These are phyloP conservation scores for Sesbania bispinosa DNA, from an alignment of 306 rosid species.

Conservation along the genomic window DNA sequence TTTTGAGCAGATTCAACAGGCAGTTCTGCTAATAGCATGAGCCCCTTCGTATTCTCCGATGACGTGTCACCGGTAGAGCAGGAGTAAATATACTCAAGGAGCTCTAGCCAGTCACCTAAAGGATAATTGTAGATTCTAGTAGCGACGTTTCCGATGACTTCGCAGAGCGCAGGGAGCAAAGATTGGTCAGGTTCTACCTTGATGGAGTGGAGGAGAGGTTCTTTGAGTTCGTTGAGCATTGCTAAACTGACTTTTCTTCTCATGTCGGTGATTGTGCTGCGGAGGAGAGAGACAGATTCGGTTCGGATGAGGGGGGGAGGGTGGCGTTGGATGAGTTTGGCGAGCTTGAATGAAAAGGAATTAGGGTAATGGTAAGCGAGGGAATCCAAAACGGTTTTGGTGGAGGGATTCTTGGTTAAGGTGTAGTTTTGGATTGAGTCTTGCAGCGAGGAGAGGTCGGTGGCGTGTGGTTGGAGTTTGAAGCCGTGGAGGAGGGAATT, in stretches of 20 bases:
- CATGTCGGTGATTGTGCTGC: background rate
- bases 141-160: background rate
- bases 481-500: background rate
- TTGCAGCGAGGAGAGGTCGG: background rate
- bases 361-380: slow-evolving; percentile 5
- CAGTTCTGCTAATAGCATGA: background rate
- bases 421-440: background rate
- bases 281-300: background rate
- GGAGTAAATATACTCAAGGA: background rate
- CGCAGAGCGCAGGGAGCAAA: background rate
- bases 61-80: background rate
- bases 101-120: background rate
- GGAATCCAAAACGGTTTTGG: background rate
- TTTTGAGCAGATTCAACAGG: background rate
- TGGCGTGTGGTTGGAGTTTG: background rate
- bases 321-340: background rate
- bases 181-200: background rate
- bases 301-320: background rate
- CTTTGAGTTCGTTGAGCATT: background rate
- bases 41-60: background rate
- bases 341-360: slow-evolving; percentile 14
- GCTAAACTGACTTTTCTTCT: background rate
- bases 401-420: background rate
- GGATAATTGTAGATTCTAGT: background rate
- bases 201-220: background rate